Percentiles rank a stretch among this genome's conserved stretches.
Conservation (phyloP, 768 basidiomycete genomes). For the Cyclocybe cylindracea region DNA sequence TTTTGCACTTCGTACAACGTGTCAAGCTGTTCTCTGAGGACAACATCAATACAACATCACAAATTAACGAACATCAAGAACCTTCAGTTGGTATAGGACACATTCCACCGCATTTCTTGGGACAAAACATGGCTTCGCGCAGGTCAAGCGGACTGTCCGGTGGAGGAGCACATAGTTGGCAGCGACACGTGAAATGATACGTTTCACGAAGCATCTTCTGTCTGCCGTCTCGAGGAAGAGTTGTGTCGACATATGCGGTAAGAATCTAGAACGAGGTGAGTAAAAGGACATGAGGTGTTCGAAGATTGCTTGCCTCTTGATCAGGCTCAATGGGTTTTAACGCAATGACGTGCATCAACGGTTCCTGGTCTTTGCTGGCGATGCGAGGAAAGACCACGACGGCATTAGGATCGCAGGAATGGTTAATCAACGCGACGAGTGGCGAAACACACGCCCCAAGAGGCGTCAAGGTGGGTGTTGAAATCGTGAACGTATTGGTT, state of each 20-base stretch:
- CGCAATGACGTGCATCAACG: slow-evolving; percentile 72
- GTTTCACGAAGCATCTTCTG: slow-evolving; percentile 62
- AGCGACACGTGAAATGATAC: slow-evolving; percentile 79
- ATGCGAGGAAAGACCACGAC: slow-evolving; percentile 86
- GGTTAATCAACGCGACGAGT: slow-evolving; percentile 77
- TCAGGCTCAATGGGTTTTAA: slow-evolving; percentile 60
- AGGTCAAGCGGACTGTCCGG: slow-evolving; percentile 48
- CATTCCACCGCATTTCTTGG: slow-evolving; percentile 64
- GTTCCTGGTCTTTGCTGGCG: slow-evolving; percentile 41
- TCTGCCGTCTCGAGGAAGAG: slow-evolving; percentile 58
- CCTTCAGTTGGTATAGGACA: slow-evolving; percentile 66
- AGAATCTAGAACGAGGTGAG: slow-evolving; percentile 52
- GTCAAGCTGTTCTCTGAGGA: too few species aligned
- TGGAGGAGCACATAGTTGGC: slow-evolving; percentile 50
- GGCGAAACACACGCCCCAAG: slow-evolving; percentile 88
- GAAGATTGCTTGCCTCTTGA: slow-evolving; percentile 61
- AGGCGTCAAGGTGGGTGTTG: slow-evolving; percentile 74
- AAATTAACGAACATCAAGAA: slow-evolving; percentile 18
- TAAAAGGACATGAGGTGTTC: not conserved
- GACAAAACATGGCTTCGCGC: slow-evolving; percentile 69
- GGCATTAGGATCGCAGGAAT: slow-evolving; percentile 87
- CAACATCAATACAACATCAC: too few species aligned
- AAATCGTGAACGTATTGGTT: slow-evolving; percentile 89
- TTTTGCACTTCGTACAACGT: too few species aligned
- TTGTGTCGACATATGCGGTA: slow-evolving; percentile 86